Evolutionary conservation across 2,329 filamentous ascomycete species (phyloP).

Genomic region (Monilinia vaccinii-corymbosi): DNA sequence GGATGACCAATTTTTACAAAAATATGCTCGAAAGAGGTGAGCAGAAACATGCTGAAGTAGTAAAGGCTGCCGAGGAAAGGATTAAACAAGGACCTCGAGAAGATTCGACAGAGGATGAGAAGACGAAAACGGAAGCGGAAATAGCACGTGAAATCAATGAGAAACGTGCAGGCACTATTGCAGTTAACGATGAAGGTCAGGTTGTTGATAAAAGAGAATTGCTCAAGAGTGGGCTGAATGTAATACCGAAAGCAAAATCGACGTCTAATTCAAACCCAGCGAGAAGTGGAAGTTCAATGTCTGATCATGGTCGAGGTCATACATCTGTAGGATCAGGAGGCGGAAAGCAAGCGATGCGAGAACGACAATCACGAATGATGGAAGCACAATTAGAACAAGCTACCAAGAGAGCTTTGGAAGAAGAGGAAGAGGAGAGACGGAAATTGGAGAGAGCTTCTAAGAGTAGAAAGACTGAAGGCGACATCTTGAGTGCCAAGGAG

Average conservation of each 20-base stretch:
- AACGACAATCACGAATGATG: conserved; percentile 70
- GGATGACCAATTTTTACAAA: conserved; percentile 73
- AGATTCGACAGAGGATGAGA: conserved; percentile 31
- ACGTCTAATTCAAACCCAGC: conserved; percentile 23
- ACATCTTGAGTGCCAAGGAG: conserved; percentile 71
- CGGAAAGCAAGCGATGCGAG: conserved; percentile 58
- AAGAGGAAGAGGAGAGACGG: conserved; percentile 55
- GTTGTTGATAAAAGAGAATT: conserved; percentile 79
- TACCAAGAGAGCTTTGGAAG: conserved; percentile 61
- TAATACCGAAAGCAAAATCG: conserved; percentile 53
- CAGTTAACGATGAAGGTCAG: conserved; percentile 73
- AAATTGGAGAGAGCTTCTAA: conserved; percentile 58
- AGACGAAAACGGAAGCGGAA: conserved; percentile 50
- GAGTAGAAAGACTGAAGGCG: conserved; percentile 66
- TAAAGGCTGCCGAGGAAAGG: conserved; percentile 55
- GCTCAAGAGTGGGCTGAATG: conserved; percentile 65
- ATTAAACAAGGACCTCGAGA: conserved; percentile 36
- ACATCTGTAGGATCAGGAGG: conserved; percentile 37
- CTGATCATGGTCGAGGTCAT: conserved; percentile 22
- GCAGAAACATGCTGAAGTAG: conserved; percentile 56
- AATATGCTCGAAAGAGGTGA: conserved; percentile 64
- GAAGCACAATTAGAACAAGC: conserved; percentile 67
- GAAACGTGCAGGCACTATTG: conserved; percentile 48
- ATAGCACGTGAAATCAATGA: conserved; percentile 59
- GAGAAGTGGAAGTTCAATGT: conserved; percentile 16